These are phyloP conservation scores for Mycena leptocephala DNA, from an alignment of 768 basidiomycete species.

Conservation along the genomic window DNA sequence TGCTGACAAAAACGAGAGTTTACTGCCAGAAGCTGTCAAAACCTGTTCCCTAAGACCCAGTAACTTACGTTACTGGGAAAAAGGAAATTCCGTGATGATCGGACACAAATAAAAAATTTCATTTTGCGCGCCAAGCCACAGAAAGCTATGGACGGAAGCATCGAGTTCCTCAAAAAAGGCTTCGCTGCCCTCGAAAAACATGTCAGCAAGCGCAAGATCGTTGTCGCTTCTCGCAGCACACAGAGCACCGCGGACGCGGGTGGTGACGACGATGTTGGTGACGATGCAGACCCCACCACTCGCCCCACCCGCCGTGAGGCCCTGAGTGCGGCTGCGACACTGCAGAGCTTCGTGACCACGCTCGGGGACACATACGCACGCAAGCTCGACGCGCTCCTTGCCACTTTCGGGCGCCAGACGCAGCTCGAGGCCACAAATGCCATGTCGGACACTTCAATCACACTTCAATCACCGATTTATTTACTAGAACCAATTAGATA, in stretches of 20 bases:
- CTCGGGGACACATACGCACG: constrained; percentile 41
- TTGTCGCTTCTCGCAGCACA: constrained; percentile 2
- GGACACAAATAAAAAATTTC: background rate
- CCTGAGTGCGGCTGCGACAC: constrained; percentile 36
- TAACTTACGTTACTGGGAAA: too few species aligned
- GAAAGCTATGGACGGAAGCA: background rate
- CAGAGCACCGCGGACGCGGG: constrained; percentile 2
- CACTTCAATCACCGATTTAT: constrained; percentile 9
- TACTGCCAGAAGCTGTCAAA: too few species aligned
- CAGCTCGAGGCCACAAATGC: constrained; percentile 25
- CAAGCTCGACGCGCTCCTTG: constrained; percentile 41
- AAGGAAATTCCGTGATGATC: constrained; percentile 12
- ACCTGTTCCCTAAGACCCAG: too few species aligned
- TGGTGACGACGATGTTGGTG: constrained; percentile 49
- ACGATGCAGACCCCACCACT: constrained; percentile 8
- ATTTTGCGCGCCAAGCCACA: background rate
- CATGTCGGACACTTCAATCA: background rate
- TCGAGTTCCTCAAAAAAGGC: background rate
- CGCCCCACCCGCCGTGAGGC: constrained; percentile 40
- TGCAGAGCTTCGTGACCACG: constrained; percentile 38
- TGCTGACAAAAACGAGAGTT: too few species aligned
- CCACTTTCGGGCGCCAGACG: constrained; percentile 41
- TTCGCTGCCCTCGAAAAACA: constrained; percentile 2
- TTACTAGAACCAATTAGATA: background rate
- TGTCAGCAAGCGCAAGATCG: background rate